These are phyloP conservation scores for Polychytrium aggregatum DNA, from an alignment of 192 early-diverging fungal species.

Conservation along the genomic window DNA sequence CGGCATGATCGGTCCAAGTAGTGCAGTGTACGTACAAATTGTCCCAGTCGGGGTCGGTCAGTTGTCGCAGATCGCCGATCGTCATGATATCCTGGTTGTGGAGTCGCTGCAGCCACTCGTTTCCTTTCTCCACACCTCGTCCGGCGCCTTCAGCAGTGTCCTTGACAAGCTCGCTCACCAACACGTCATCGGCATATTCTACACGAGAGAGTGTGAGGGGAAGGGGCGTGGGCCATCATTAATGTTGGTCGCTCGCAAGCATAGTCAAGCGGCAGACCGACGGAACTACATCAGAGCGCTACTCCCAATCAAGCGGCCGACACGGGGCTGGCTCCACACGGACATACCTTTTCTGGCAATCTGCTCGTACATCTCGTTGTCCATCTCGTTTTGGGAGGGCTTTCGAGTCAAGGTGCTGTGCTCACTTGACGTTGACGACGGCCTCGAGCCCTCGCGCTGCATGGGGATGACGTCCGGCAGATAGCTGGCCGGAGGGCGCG, in stretches of 20 bases:
- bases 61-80: conserved; percentile 59
- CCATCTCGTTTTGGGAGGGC: neutral
- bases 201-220: too few species aligned
- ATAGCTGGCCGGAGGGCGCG: too few species aligned
- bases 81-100: conserved; percentile 69
- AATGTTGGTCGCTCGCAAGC: too few species aligned
- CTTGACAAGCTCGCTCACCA: conserved; percentile 59
- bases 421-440: too few species aligned
- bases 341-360: neutral
- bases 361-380: neutral
- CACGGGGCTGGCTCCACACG: neutral
- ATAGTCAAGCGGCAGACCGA: too few species aligned
- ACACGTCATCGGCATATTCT: conserved; percentile 43
- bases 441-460: too few species aligned
- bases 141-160: conserved; percentile 57
- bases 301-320: neutral
- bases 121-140: conserved; percentile 55
- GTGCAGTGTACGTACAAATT: conserved; percentile 24
- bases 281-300: neutral
- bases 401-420: too few species aligned
- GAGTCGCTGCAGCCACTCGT: conserved; percentile 56
- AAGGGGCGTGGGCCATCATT: too few species aligned
- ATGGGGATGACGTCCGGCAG: too few species aligned
- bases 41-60: conserved; percentile 66
- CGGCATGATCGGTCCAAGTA: neutral